Percentiles rank a stretch among this genome's conserved stretches.
phyloP scores from a whole-genome alignment of 179 eudicot genomes.

The Vitellaria paradoxa region DNA sequence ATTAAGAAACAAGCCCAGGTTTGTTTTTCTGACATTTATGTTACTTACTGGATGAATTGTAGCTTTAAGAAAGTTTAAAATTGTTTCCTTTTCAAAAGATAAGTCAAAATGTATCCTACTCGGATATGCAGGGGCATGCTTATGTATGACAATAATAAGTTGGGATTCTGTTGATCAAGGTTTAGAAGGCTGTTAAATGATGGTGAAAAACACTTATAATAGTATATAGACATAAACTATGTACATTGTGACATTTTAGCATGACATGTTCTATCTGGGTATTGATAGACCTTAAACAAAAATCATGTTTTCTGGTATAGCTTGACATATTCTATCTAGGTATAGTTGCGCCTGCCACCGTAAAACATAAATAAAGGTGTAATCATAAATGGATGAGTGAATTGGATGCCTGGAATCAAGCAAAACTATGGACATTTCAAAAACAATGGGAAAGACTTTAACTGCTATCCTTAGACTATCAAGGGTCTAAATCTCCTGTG shows the following conservation, averaged over 20 bases:
- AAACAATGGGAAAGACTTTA: neutral
- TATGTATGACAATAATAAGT: neutral
- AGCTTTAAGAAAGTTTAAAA: neutral
- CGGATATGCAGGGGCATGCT: neutral
- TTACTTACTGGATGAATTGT: neutral
- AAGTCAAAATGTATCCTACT: neutral
- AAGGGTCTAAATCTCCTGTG: neutral
- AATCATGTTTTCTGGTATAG: too few species aligned
- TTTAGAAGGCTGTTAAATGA: neutral
- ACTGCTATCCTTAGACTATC: neutral
- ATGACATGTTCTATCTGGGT: neutral
- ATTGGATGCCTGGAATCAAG: neutral
- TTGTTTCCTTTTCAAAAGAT: neutral
- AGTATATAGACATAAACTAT: neutral
- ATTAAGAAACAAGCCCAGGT: slow-evolving; percentile 99
- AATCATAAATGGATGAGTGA: neutral
- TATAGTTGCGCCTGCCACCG: neutral
- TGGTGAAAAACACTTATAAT: neutral
- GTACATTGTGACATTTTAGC: neutral
- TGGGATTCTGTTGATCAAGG: neutral
- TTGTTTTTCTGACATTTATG: neutral
- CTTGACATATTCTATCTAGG: too few species aligned
- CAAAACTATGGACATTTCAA: neutral
- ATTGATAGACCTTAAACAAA: too few species aligned
- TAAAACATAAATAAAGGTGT: neutral